Evolutionary conservation across 116 monocot genomes (phyloP).

Genomic region (Trichopus zeylanicus): DNA sequence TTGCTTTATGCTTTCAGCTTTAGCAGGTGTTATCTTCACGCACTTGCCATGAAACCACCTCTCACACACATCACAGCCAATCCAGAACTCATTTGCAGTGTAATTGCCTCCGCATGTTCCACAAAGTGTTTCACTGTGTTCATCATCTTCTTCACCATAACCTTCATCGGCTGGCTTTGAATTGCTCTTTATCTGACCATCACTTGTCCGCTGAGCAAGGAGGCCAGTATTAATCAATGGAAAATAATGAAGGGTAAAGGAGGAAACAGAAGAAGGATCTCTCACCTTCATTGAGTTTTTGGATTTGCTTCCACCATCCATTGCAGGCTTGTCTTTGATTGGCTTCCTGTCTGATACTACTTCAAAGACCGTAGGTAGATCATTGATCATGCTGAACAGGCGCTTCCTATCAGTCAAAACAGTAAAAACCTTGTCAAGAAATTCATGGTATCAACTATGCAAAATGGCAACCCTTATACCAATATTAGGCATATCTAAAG

Average conservation of each 20-base stretch:
- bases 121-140: slow-evolving; percentile 56
- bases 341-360: slow-evolving; percentile 54
- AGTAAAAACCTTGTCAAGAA: too few relatives aligned
- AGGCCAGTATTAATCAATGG: not conserved
- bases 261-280: too few relatives aligned
- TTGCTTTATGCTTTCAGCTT: too few relatives aligned
- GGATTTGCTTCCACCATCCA: slow-evolving; percentile 59
- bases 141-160: slow-evolving; percentile 41
- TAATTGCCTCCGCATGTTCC: slow-evolving; percentile 44
- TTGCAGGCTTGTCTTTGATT: slow-evolving; percentile 44
- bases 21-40: too few relatives aligned
- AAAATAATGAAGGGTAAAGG: not conserved
- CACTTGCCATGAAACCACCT: too few relatives aligned
- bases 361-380: slow-evolving; percentile 81
- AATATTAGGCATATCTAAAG: too few relatives aligned
- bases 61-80: slow-evolving; percentile 49
- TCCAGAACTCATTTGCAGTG: slow-evolving; percentile 52
- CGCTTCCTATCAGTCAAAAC: slow-evolving; percentile 54
- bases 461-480: too few relatives aligned
- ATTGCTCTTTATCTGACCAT: slow-evolving; percentile 36
- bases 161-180: slow-evolving; percentile 20
- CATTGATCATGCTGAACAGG: slow-evolving; percentile 78
- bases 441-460: too few relatives aligned
- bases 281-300: slow-evolving; percentile 7
- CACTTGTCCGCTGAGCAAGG: slow-evolving; percentile 29